phyloP scores from a whole-genome alignment of 1,284 basidiomycete genomes.

The Calocybe gambosa region DNA sequence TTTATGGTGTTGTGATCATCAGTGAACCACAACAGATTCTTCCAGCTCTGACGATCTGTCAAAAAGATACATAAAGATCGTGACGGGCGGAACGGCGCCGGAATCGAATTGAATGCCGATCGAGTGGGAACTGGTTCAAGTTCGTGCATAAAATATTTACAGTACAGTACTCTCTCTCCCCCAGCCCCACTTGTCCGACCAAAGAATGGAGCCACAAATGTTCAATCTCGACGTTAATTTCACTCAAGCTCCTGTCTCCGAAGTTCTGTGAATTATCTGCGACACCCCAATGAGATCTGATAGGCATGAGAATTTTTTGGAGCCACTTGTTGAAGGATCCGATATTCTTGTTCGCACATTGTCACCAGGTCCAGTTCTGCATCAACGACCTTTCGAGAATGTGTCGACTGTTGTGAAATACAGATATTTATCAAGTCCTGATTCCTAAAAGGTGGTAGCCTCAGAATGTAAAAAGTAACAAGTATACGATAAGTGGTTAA shows the following conservation, averaged over 20 bases:
- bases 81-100: constrained; percentile 12
- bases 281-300: neutral
- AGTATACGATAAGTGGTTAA: no score
- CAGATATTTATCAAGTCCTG: neutral
- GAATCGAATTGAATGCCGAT: constrained; percentile 6
- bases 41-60: constrained; percentile 8
- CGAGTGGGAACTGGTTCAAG: constrained; percentile 6
- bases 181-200: neutral
- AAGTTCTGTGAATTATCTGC: constrained; percentile 3
- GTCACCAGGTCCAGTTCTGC: neutral
- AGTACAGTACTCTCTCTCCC: neutral
- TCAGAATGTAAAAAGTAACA: neutral
- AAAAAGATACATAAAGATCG: constrained; percentile 6
- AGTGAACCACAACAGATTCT: constrained; percentile 10
- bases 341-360: neutral
- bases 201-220: neutral
- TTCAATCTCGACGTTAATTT: no score
- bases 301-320: neutral
- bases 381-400: neutral
- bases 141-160: constrained; percentile 3
- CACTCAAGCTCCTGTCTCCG: no score
- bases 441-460: neutral
- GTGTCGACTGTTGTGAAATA: neutral
- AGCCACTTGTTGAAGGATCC: constrained; percentile 6
- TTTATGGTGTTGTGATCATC: constrained; percentile 9